Base-by-base conservation (phyloP, 345 rosid genomes). In the Brassica juncea region DNA sequence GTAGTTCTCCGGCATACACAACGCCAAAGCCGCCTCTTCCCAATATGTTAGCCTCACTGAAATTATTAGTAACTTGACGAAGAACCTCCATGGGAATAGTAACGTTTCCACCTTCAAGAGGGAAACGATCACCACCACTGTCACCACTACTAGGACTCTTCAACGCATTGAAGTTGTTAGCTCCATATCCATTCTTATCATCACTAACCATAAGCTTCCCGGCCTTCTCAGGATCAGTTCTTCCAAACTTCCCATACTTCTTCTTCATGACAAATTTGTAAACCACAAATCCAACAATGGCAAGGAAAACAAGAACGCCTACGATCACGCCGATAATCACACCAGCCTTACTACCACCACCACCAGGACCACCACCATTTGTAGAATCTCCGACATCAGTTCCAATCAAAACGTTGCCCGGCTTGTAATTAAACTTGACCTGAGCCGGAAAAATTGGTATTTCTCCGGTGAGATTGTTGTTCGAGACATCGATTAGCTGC, bases 1-100 rank as follows among this genome's bases (percentile, higher is more conserved):
- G 97, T 57, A 94, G 71, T 39, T 94, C 93, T 0, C 97, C 98
- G 19, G 82, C 86, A 54, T 94, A 92, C 28, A 94, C 98, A 59
- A 91, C 90, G 23, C 98, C 97, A 16, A 92, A 94, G 31, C 98
- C 98, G 8, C 97, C 97, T 80, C 83, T 89, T 2, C 98, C 97
- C 81, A 92, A 71, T 59, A 94, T 77, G 62, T 88, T 92, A 5
- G 83, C 79, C 71, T 88, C 92, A 4, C 85, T 87, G 81, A 94
- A 94, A 74, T 92, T 87, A 62, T 87, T 74, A 0, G 98, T 94
- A 67, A 90, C 97, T 68, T 91, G 88, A 10, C 84, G 82, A 27
- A 94, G 86, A 30, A 94, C 89, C 67, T 94, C 84, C 31, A 92
- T 87, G 0, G 98, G 84, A 78, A 94, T 88, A 0, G 84, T 80